Base-by-base conservation (phyloP, 176 grass and related monocot species). In the Olyra latifolia region DNA sequence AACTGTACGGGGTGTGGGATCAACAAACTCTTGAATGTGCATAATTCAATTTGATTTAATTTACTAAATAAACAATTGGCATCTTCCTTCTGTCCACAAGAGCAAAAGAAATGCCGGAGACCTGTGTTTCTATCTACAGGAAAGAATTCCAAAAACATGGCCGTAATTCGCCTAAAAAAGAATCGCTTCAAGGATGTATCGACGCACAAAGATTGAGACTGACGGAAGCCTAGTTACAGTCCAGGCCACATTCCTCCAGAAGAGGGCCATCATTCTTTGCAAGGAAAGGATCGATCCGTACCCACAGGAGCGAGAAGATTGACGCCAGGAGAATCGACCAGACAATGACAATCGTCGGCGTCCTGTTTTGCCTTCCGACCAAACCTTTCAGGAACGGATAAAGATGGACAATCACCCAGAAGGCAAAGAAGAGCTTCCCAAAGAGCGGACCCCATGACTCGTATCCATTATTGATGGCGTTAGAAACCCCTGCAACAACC, bases 311-410 rank as follows among this genome's bases (percentile, higher is more conserved):
- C 0, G 90, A 92, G 76, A 92, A 92, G 71, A 92, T 92, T 17
- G 90, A 92, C 40, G 90, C 90, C 14, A 92, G 80, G 7, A 92
- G 87, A 83, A 92, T 92, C 75, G 90, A 92, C 90, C 90, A 92
- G 69, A 92, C 90, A 22, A 92, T 89, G 20, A 92, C 80, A 50
- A 92, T 92, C 17, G 87, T 92, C 25, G 90, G 90, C 7, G 90
- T 92, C 71, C 90, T 62, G 83, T 92, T 92, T 54, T 92, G 90
- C 66, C 90, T 74, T 38, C 90, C 90, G 20, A 92, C 83, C 28
- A 92, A 69, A 87, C 90, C 90, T 76, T 92, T 92, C 47, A 92
- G 90, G 90, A 92, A 92, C 0, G 90, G 90, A 83, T 92, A 92
- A 15, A 92, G 80, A 59, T 92, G 90, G 80, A 92, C 72, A 4